These are phyloP conservation scores for Trichophyton rubrum DNA, from an alignment of 2,329 filamentous ascomycete species.

Conservation along the genomic window DNA sequence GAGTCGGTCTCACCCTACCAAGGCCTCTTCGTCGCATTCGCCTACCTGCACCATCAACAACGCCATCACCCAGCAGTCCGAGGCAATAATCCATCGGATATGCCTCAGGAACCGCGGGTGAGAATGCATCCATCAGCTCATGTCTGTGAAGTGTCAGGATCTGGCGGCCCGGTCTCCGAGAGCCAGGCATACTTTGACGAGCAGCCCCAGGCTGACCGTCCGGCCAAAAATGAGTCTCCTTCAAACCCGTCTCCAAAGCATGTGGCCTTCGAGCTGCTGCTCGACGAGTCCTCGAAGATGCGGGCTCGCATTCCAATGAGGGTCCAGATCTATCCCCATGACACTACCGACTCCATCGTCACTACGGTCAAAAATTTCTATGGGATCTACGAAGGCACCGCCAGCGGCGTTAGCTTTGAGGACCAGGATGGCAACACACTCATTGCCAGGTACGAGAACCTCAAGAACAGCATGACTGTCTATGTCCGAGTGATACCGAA, in stretches of 20 bases:
- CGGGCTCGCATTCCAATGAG: constrained; percentile 53
- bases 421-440: constrained; percentile 79
- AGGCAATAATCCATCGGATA: background rate
- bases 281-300: constrained; percentile 45
- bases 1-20: background rate
- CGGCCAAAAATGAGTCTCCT: constrained; percentile 26
- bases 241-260: constrained; percentile 41
- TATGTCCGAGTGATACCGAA: constrained; percentile 71
- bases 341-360: constrained; percentile 94
- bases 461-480: constrained; percentile 80
- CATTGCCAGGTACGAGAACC: constrained; percentile 94
- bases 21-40: background rate
- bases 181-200: background rate
- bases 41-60: background rate
- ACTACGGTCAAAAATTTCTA: constrained; percentile 99
- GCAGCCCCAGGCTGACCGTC: background rate
- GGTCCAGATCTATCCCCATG: constrained; percentile 82
- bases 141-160: background rate
- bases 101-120: background rate
- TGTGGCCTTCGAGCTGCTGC: constrained; percentile 51
- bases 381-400: constrained; percentile 72
- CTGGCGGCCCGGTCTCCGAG: background rate
- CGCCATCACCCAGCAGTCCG: background rate
- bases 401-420: constrained; percentile 86
- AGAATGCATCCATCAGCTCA: constrained; percentile 2